Evolutionary conservation across 140 eudicot species (phyloP).

Genomic region (Cichorium intybus): DNA sequence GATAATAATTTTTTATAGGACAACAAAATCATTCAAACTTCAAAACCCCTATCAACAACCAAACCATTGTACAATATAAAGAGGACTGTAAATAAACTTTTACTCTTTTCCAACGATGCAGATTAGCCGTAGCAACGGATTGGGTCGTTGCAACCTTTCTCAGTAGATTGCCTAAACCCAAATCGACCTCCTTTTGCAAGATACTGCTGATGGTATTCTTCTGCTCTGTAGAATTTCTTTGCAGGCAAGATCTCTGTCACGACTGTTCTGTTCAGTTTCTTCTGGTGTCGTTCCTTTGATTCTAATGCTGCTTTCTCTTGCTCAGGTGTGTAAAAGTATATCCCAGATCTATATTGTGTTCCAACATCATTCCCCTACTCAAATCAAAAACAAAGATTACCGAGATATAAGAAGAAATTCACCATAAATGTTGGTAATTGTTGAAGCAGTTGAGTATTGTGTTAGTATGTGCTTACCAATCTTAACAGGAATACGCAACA

Average conservation of each 20-base stretch:
- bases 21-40: constrained; percentile 5
- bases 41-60: not conserved
- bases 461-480: not conserved
- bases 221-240: constrained; percentile 87
- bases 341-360: constrained; percentile 89
- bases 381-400: not conserved
- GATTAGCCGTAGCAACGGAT: constrained; percentile 82
- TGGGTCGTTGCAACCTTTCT: constrained; percentile 91
- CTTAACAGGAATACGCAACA: not conserved
- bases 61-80: constrained; percentile 14
- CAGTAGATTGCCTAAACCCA: constrained; percentile 75
- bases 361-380: constrained; percentile 88
- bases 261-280: constrained; percentile 62
- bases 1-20: constrained; percentile 6
- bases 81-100: not conserved
- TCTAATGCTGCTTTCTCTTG: constrained; percentile 88
- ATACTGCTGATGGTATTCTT: constrained; percentile 95
- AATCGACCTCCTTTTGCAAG: constrained; percentile 91
- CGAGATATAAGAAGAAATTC: not conserved
- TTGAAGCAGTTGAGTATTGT: not conserved
- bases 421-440: not conserved
- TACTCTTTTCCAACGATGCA: not conserved
- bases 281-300: constrained; percentile 59
- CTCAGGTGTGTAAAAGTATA: constrained; percentile 85
- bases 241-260: constrained; percentile 92